These are phyloP conservation scores for Colletotrichum cereale DNA, from an alignment of 2,329 filamentous ascomycete species.

Conservation along the genomic window DNA sequence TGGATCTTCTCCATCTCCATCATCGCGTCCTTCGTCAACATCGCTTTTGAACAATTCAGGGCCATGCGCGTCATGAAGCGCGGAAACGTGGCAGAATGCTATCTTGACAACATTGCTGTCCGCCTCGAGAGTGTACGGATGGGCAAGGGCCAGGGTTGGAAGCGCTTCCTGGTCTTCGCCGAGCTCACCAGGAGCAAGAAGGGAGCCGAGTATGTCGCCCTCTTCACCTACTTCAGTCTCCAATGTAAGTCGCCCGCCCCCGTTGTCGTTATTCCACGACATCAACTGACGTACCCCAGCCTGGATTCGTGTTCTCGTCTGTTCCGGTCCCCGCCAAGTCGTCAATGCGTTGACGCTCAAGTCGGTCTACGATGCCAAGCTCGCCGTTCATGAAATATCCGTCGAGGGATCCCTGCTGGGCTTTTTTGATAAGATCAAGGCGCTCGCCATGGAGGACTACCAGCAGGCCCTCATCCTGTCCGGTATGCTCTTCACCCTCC, in stretches of 20 bases:
- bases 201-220: slow-evolving; percentile 87
- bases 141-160: slow-evolving; percentile 82
- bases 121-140: slow-evolving; percentile 86
- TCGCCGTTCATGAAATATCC: slow-evolving; percentile 66
- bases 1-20: slow-evolving; percentile 97
- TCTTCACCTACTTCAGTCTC: slow-evolving; percentile 89
- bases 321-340: slow-evolving; percentile 91
- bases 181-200: slow-evolving; percentile 93
- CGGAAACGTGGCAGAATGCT: slow-evolving; percentile 90
- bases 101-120: slow-evolving; percentile 88
- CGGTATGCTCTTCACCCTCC: slow-evolving; percentile 91
- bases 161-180: slow-evolving; percentile 91
- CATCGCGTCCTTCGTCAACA: slow-evolving; percentile 87
- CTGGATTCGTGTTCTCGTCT: slow-evolving; percentile 89
- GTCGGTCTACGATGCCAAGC: slow-evolving; percentile 81
- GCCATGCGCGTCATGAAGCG: slow-evolving; percentile 85
- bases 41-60: slow-evolving; percentile 82
- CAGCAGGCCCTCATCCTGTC: slow-evolving; percentile 86
- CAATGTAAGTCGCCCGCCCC: slow-evolving; percentile 63
- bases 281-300: slow-evolving; percentile 59
- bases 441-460: slow-evolving; percentile 78
- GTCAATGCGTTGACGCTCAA: slow-evolving; percentile 92
- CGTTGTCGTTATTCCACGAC: not conserved
- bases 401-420: slow-evolving; percentile 75
- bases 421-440: slow-evolving; percentile 86